Conservation (phyloP, 768 basidiomycete genomes). For the Mrakia gelida region DNA sequence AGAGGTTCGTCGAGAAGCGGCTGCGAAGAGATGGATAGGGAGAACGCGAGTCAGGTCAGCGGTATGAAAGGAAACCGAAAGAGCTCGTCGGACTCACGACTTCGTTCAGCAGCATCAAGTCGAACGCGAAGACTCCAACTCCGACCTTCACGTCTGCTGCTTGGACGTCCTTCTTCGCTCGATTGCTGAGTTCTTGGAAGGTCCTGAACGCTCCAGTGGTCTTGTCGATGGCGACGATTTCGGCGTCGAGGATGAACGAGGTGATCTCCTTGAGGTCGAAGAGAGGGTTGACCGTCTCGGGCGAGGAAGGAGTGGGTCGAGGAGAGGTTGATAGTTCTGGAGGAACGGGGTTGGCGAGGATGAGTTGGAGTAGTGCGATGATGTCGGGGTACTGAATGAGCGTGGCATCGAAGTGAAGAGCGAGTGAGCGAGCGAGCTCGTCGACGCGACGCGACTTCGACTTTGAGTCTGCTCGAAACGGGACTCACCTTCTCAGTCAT, state of each 20-base stretch:
- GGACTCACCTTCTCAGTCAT: constrained; percentile 31
- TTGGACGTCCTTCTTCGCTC: constrained; percentile 76
- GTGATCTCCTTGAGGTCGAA: constrained; percentile 40
- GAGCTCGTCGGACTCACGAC: constrained; percentile 52
- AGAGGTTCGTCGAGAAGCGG: constrained; percentile 64
- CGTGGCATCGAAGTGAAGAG: neutral
- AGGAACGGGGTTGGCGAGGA: constrained; percentile 45
- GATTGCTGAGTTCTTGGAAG: constrained; percentile 81
- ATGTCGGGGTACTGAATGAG: constrained; percentile 73
- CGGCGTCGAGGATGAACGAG: constrained; percentile 78
- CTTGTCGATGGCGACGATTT: constrained; percentile 77
- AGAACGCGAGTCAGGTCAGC: neutral
- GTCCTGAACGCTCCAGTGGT: constrained; percentile 58
- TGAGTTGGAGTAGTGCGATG: constrained; percentile 53
- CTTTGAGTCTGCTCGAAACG: neutral
- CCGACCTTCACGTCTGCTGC: constrained; percentile 68
- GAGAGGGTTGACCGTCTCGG: neutral
- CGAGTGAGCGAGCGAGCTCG: too few species aligned
- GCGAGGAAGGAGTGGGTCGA: neutral
- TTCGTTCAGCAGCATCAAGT: constrained; percentile 79
- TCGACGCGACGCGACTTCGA: neutral
- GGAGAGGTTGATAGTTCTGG: neutral
- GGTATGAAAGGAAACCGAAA: constrained; percentile 8
- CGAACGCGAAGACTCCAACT: constrained; percentile 83
- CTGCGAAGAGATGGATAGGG: constrained; percentile 47